Percentiles rank a stretch among this genome's conserved stretches.
phyloP scores from a whole-genome alignment of 2,329 filamentous ascomycete species.

The Raffaelea albimanens region DNA sequence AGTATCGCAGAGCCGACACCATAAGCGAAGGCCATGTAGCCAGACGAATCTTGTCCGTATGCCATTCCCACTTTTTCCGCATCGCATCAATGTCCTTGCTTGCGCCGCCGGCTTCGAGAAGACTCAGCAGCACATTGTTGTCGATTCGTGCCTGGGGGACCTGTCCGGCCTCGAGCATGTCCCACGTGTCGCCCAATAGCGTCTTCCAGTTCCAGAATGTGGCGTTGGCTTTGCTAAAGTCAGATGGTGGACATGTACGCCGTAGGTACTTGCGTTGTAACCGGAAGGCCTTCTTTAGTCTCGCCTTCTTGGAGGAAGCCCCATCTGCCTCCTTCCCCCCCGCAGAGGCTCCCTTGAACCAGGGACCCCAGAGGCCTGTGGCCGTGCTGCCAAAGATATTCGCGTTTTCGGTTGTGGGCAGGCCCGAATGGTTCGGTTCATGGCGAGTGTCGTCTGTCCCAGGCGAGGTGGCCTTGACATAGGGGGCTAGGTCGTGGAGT shows the following conservation, averaged over 20 bases:
- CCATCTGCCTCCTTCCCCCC: too few species aligned
- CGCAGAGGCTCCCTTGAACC: too few species aligned
- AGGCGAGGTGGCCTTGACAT: too few species aligned
- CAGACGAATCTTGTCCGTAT: conserved; percentile 16
- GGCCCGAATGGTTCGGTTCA: too few species aligned
- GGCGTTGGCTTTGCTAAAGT: not conserved
- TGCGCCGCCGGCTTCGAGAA: conserved; percentile 13
- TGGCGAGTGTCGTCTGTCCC: too few species aligned
- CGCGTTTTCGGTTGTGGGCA: too few species aligned
- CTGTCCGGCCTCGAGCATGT: conserved; percentile 3
- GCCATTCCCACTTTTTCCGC: conserved; percentile 22
- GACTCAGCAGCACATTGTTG: conserved; percentile 14
- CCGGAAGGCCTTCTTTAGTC: not conserved
- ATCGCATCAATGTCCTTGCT: conserved; percentile 18
- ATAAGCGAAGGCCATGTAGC: conserved; percentile 24
- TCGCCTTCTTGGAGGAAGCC: too few species aligned
- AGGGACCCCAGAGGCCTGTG: too few species aligned
- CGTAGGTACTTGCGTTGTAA: conserved; percentile 1
- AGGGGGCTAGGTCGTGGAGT: too few species aligned
- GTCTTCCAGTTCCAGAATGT: conserved; percentile 11
- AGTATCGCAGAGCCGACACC: conserved; percentile 23
- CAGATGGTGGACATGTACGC: not conserved
- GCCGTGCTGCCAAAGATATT: too few species aligned
- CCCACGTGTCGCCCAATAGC: conserved; percentile 6
- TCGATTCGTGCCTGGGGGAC: conserved; percentile 2